phyloP scores from a whole-genome alignment of 805 yeast species.

The Saturnispora besseyi region DNA sequence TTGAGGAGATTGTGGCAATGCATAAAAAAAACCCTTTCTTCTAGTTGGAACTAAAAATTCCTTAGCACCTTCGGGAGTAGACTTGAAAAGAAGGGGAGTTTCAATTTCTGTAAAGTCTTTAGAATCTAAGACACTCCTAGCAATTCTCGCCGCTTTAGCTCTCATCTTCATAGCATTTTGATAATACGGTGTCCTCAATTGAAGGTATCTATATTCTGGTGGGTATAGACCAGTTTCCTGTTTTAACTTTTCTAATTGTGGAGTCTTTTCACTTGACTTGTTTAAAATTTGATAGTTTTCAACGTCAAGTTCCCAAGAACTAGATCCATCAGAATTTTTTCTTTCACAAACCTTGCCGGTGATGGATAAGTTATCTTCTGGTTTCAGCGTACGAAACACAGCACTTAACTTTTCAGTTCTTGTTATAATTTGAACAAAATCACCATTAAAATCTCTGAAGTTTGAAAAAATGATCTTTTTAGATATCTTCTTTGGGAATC shows the following conservation, averaged over 20 bases:
- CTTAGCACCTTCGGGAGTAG: slow-evolving; percentile 97
- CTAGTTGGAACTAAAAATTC: slow-evolving; percentile 94
- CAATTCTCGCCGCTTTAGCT: slow-evolving; percentile 42
- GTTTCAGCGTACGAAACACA: slow-evolving; percentile 37
- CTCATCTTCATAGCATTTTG: slow-evolving; percentile 51
- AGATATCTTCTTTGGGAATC: slow-evolving; percentile 62
- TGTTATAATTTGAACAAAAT: slow-evolving; percentile 48
- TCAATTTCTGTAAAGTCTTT: slow-evolving; percentile 70
- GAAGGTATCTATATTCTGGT: slow-evolving; percentile 72
- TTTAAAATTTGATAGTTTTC: slow-evolving; percentile 48
- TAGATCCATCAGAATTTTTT: slow-evolving; percentile 15
- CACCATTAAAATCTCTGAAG: slow-evolving; percentile 67
- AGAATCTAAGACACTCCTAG: slow-evolving; percentile 30
- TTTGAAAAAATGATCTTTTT: slow-evolving; percentile 60
- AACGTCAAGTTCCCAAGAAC: slow-evolving; percentile 51
- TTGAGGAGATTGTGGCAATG: slow-evolving; percentile 96
- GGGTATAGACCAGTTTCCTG: slow-evolving; percentile 54
- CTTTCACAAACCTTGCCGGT: slow-evolving; percentile 40
- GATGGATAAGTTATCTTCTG: slow-evolving; percentile 69
- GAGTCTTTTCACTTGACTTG: slow-evolving; percentile 46
- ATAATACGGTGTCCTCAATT: slow-evolving; percentile 51
- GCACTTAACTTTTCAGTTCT: slow-evolving; percentile 31
- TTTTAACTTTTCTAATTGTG: slow-evolving; percentile 58
- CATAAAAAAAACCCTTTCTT: slow-evolving; percentile 53
- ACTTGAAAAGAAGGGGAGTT: slow-evolving; percentile 86